Evolutionary conservation across 139 green algal species (phyloP), one percentile per base, ranked within the genome.

Genomic region (Chlorella vulgaris): DNA sequence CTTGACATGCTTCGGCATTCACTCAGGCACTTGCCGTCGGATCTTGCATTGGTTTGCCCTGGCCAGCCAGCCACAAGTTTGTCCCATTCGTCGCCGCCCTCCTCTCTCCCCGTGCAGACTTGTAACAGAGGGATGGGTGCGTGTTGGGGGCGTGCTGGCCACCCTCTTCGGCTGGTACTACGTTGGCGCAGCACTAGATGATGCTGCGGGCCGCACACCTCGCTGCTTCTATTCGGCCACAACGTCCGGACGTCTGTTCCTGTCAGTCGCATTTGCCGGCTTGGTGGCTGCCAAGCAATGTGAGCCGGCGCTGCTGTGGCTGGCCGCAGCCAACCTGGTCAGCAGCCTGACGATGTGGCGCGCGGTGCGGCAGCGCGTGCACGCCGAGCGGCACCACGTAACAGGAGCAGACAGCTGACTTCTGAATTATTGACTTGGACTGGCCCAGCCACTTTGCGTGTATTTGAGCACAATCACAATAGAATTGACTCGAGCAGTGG

Each of bases 131-230:
- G 82, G 82, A 1, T 86, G 76, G 76, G 33, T 86, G 1, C 50
- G 75, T 1, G 78, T 87, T 26, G 83, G 83, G 47, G 83, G 68
- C 43, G 40, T 53, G 28, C 76, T 87, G 42, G 78, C 78, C 29
- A n/a, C 61, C 13, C 69, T 87, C 7, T 87, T 80, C 65, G 83
- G 83, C 4, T 21, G 39, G 0, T 87, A 87, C 35, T 87, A 87
- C 39, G 21, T 81, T 5, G 83, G 83, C 10, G 83, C 78, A 10
- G 83, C 83, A 4, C 18, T 81, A 4, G 83, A 87, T 31, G 83
- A 87, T 55, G 42, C 43, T 0, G 77, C 75, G 28, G 83, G 78
- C 24, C 66, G 69, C 21, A 31, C 53, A 8, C 83, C 83, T 24
- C n/a, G 35, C 19, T n/a, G 19, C 18, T 71, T 87, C 26, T 87